A percentile compares a stretch with the other conserved stretches of the same genome.
phyloP scores from a whole-genome alignment of 371 early-diverging fungal species.

The Apophysomyces elegans region DNA sequence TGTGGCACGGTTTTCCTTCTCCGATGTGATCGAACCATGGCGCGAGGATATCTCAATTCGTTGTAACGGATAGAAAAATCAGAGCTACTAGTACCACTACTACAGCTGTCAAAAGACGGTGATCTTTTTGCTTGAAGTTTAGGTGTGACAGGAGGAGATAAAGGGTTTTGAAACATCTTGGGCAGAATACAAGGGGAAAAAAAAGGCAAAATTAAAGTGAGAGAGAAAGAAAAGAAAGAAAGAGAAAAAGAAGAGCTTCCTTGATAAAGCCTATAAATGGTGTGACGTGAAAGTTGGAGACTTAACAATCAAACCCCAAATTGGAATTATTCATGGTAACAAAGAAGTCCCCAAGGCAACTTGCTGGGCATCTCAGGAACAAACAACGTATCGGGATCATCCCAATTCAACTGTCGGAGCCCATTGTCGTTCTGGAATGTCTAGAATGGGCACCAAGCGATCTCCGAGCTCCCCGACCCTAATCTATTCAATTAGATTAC shows the following conservation, averaged over 20 bases:
- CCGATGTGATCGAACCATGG: neutral
- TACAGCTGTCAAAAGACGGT: slow-evolving; percentile 1
- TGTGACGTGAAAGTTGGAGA: slow-evolving; percentile 2
- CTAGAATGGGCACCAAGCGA: neutral
- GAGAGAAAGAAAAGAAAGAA: slow-evolving; percentile 8
- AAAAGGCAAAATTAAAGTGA: slow-evolving; percentile 8
- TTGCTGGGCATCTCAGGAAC: neutral
- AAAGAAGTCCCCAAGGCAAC: neutral
- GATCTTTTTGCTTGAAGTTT: slow-evolving; percentile 15
- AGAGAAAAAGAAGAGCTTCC: slow-evolving; percentile 14
- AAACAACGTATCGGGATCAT: slow-evolving; percentile 6
- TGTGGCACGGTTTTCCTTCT: slow-evolving; percentile 8
- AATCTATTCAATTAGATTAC: neutral
- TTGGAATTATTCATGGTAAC: slow-evolving; percentile 7
- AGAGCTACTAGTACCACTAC: neutral
- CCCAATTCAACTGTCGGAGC: slow-evolving; percentile 1
- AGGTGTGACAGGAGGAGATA: slow-evolving; percentile 36
- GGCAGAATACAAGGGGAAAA: slow-evolving; percentile 6
- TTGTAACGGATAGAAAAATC: neutral
- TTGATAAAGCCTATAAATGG: slow-evolving; percentile 12
- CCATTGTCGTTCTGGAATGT: slow-evolving; percentile 4
- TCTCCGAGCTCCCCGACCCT: slow-evolving; percentile 12
- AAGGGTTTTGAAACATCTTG: slow-evolving; percentile 15
- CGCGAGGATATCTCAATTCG: neutral
- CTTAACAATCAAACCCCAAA: slow-evolving; percentile 11